Percentiles rank a stretch among this genome's conserved stretches.
Evolutionary conservation across 352 stramenopile species (phyloP).

Genomic region (Thraustochytrium striatum): DNA sequence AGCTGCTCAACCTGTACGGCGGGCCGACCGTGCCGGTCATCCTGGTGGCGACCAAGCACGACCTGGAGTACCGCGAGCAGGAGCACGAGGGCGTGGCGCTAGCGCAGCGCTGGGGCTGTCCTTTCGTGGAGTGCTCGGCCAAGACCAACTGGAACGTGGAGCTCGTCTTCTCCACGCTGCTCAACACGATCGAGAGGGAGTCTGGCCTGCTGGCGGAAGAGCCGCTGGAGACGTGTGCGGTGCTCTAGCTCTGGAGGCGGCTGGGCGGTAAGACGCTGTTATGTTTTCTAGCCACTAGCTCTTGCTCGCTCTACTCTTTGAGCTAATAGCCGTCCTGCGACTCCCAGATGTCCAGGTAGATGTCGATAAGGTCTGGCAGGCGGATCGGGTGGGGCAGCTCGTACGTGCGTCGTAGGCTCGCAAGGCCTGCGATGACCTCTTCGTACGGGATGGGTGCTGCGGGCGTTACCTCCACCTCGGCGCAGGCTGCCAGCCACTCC

Average conservation of each 20-base stretch:
- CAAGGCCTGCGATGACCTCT: constrained; percentile 48
- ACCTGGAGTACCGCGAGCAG: constrained; percentile 74
- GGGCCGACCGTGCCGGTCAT: constrained; percentile 70
- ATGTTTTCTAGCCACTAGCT: no score
- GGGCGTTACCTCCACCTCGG: background rate
- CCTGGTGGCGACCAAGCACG: constrained; percentile 78
- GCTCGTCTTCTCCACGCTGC: constrained; percentile 80
- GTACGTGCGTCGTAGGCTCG: constrained; percentile 36
- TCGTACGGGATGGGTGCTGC: constrained; percentile 38
- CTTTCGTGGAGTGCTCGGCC: constrained; percentile 78
- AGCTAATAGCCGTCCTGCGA: constrained; percentile 37
- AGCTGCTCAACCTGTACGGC: constrained; percentile 78
- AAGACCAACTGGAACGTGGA: constrained; percentile 82
- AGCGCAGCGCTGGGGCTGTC: constrained; percentile 71
- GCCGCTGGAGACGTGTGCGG: background rate
- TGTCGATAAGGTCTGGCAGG: constrained; percentile 47
- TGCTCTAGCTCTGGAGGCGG: constrained; percentile 30
- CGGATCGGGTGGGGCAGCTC: constrained; percentile 44
- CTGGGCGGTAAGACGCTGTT: no score
- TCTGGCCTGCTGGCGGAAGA: constrained; percentile 75
- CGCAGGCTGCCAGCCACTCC: background rate
- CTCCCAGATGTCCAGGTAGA: constrained; percentile 53
- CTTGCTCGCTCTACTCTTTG: no score
- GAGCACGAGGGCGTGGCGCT: constrained; percentile 69
- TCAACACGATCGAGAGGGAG: constrained; percentile 81